Percentiles rank a stretch among this genome's conserved stretches.
Conservation (phyloP, 495 filamentous ascomycete species). For the Podospora bellae-mahoneyi region DNA sequence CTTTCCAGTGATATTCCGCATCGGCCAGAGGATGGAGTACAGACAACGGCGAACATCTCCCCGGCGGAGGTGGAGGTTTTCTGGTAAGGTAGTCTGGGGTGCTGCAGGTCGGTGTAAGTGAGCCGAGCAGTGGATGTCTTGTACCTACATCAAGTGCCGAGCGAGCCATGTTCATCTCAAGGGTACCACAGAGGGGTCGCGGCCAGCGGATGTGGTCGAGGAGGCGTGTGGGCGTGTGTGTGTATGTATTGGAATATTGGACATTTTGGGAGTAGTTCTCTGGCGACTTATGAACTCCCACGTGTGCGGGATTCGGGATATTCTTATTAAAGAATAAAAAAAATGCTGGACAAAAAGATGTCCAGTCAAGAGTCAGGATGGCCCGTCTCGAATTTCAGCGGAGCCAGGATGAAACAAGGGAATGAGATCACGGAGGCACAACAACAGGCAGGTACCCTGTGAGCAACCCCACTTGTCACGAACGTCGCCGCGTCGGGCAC, state of each 20-base stretch:
- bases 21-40: not conserved
- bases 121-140: not conserved
- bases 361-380: not conserved
- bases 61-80: not conserved
- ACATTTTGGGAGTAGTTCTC: not conserved
- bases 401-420: constrained; percentile 15
- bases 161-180: not conserved
- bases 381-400: constrained; percentile 1
- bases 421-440: constrained; percentile 8
- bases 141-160: not conserved
- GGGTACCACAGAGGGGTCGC: not conserved
- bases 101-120: not conserved
- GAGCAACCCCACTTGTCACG: constrained; percentile 10
- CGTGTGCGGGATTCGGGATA: not conserved
- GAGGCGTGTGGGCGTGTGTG: not conserved
- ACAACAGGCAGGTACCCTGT: constrained; percentile 11
- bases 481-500: constrained; percentile 2
- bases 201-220: not conserved
- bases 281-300: not conserved
- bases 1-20: not conserved
- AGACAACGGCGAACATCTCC: not conserved
- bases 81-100: not conserved
- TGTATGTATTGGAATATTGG: not conserved
- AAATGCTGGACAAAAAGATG: not conserved
- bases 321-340: not conserved